Evolutionary conservation across 495 filamentous ascomycete genomes (phyloP), one percentile per base, ranked within the genome.

Genomic region (Clavariopsis aquatica): DNA sequence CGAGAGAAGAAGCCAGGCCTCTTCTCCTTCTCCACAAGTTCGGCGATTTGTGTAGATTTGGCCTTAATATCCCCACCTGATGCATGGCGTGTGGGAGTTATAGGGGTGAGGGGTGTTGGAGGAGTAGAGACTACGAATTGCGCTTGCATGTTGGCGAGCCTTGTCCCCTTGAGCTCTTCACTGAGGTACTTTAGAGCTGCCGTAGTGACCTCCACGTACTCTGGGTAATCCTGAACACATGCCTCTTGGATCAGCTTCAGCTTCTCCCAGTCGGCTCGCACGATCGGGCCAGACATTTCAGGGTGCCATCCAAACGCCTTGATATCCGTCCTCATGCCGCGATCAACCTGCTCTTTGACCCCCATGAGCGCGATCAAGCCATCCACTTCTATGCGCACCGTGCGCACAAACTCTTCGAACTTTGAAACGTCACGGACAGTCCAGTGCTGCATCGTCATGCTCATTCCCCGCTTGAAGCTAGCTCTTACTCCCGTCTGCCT

Each of bases 261-360:
- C 55, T 75, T 76, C 29, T 60, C 59, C 53, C 46, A 59, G 41
- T 76, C 74, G 4, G 22, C 12, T 20, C 47, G 22, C n/a, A 66
- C 55, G 3, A 47, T 20, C 0, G 63, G 53, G 1, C 57, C 59
- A 24, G 51, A 53, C 17, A 64, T 36, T 41, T 60, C 60, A 1
- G 71, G 70, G 55, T 76, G 74, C 74, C 74, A 76, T 4, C 73
- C 74, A 45, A 76, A 63, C 7, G 64, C 63, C 20, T 61, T 64
- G 27, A 76, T 73, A 53, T 76, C 74, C 26, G 69, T 69, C 26
- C 66, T 65, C 68, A 76, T 71, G 12, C 62, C 73, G 1, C 67
- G 43, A 49, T 75, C 74, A 19, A 76, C 71, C 22, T 68, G 55
- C 23, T 72, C 73, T 43, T 72, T 64, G 27, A 73, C 70, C 19